phyloP scores from a whole-genome alignment of 345 rosid species.

The Isatis tinctoria region DNA sequence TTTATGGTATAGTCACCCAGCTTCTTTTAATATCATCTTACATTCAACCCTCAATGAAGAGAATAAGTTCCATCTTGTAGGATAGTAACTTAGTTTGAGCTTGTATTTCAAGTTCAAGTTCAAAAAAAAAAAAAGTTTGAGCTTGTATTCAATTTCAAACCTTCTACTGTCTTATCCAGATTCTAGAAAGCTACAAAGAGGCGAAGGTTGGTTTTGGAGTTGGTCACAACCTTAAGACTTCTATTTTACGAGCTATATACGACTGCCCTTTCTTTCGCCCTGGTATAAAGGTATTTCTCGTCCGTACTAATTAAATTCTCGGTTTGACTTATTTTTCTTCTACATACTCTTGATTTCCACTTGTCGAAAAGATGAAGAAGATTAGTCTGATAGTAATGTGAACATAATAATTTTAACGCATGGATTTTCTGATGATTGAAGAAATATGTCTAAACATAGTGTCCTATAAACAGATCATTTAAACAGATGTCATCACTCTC shows the following conservation, averaged over 20 bases:
- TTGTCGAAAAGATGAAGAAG: neutral
- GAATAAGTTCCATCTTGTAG: neutral
- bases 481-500: neutral
- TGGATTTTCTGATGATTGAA: neutral
- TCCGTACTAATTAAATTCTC: neutral
- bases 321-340: neutral
- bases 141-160: neutral
- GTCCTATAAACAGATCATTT: neutral
- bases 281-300: conserved; percentile 56
- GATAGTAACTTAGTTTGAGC: no score
- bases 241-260: conserved; percentile 60
- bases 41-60: neutral
- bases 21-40: neutral
- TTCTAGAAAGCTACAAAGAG: conserved; percentile 55
- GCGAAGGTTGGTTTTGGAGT: conserved; percentile 93
- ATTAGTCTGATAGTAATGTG: neutral
- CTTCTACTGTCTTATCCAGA: conserved; percentile 39
- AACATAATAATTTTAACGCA: neutral
- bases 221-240: conserved; percentile 57
- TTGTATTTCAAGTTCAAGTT: no score
- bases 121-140: no score
- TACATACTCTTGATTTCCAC: neutral
- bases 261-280: conserved; percentile 82
- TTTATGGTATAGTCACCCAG: neutral
- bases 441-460: neutral